Evolutionary conservation across 306 rosid species (phyloP), one percentile per base, ranked within the genome.

Genomic region (Erythrophleum fordii): DNA sequence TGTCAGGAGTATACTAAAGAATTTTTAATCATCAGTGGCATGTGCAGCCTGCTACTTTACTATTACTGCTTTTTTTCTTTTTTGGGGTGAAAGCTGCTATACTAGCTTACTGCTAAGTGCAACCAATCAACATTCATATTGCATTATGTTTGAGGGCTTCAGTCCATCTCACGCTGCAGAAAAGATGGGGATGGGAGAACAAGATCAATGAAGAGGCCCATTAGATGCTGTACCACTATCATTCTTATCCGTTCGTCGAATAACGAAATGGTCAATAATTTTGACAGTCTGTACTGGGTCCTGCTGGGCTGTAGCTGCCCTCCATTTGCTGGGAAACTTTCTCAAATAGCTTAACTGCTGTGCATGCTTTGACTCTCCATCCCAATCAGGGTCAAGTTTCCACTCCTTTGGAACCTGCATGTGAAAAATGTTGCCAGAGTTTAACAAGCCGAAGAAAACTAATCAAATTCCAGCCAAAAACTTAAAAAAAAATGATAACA

Each of bases 231-330:
- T 71, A 60, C 39, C 86, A 55, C 22, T 6, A 46, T 78, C 87
- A 69, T 82, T 65, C 46, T 62, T 88, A 31, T 82, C 91, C 5
- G 89, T 85, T 78, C 75, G 86, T 72, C 55, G 80, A 75, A 92
- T 91, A 66, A 90, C 87, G 55, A 96, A 93, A 52, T 88, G 97
- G 75, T 96, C 98, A 42, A 96, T 97, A 80, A 96, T 85, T 85
- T 89, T 96, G 78, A 96, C 99, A 0, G 97, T 85, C 20, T 89
- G 87, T 26, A 93, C 75, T 13, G 99, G 98, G 76, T 93, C 98
- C 74, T 86, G 98, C 68, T 85, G 85, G 34, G 92, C 3, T 45
- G 76, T 34, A 51, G 87, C 87, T 26, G 98, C 97, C 77, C 77
- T 83, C 90, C 90, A 86, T 86, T 86, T 83, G 79, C 90, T 86